Percentiles rank a stretch among this genome's conserved stretches.
phyloP scores from a whole-genome alignment of 78 protist genomes.

The Mastigamoeba balamuthi region DNA sequence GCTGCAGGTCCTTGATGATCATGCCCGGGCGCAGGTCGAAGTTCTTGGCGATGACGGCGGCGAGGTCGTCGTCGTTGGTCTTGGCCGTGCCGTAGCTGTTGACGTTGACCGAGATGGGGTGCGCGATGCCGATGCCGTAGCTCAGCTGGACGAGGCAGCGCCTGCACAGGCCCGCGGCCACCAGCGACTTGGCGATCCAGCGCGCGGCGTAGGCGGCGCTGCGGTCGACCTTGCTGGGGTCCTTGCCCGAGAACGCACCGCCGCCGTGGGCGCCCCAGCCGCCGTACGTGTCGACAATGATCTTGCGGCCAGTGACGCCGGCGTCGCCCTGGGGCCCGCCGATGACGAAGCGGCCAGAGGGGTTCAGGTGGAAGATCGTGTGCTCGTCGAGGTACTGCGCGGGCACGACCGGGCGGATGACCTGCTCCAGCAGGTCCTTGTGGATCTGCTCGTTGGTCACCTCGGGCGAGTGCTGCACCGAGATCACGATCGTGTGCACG shows the following conservation, averaged over 20 bases:
- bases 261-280: constrained; percentile 99
- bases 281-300: constrained; percentile 99
- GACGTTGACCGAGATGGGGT: constrained; percentile 93
- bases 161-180: constrained; percentile 82
- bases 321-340: constrained; percentile 99
- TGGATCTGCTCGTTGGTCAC: constrained; percentile 80
- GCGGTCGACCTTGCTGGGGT: constrained; percentile 99
- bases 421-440: constrained; percentile 71
- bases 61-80: constrained; percentile 64
- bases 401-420: constrained; percentile 84
- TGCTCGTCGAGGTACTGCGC: constrained; percentile 80
- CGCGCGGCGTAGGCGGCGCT: constrained; percentile 99
- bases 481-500: constrained; percentile 96
- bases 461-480: constrained; percentile 95
- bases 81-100: constrained; percentile 96
- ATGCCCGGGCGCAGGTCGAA: constrained; percentile 94
- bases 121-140: constrained; percentile 99
- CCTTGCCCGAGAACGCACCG: constrained; percentile 99
- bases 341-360: constrained; percentile 95
- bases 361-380: constrained; percentile 96
- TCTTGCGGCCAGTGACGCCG: constrained; percentile 99
- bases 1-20: constrained; percentile 75
- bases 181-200: constrained; percentile 99
- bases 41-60: constrained; percentile 83
- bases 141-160: constrained; percentile 95